Conservation (phyloP, 192 early-diverging fungal species). For the Cetraspora pellucida region DNA sequence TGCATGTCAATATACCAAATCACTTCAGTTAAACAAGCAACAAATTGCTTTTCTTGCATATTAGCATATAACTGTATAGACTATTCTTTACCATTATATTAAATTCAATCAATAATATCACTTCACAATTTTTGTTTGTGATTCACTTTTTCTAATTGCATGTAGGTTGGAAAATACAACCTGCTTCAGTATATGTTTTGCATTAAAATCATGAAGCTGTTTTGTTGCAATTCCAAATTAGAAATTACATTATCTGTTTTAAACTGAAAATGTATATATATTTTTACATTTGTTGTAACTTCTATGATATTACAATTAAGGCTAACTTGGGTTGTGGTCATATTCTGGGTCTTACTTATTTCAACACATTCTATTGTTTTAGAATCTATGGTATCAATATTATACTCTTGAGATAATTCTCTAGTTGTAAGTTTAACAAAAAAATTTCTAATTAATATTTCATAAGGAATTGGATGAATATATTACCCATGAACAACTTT, state of each 20-base stretch:
- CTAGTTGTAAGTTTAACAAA: not conserved
- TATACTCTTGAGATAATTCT: not conserved
- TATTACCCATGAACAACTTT: not conserved
- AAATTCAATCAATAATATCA: not conserved
- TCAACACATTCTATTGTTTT: not conserved
- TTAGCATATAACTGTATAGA: too few species aligned
- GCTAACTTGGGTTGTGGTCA: not conserved
- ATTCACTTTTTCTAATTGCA: not conserved
- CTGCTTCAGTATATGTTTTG: not conserved
- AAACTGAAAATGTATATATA: too few species aligned
- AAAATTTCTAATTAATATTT: not conserved
- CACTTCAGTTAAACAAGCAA: not conserved
- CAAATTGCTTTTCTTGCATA: too few species aligned
- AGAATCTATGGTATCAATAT: not conserved
- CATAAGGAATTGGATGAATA: not conserved
- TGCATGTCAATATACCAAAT: constrained; percentile 13
- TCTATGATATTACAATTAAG: not conserved
- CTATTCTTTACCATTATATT: not conserved
- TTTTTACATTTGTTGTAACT: not conserved
- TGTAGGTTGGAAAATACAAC: not conserved
- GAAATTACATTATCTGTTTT: not conserved
- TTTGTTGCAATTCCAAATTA: not conserved
- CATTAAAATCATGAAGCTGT: not conserved
- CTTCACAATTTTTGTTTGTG: not conserved
- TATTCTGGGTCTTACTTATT: not conserved